A percentile compares a stretch with the other conserved stretches of the same genome.
These are phyloP conservation scores for Microascus cirrosus DNA, from an alignment of 2,329 filamentous ascomycete species.

Conservation along the genomic window DNA sequence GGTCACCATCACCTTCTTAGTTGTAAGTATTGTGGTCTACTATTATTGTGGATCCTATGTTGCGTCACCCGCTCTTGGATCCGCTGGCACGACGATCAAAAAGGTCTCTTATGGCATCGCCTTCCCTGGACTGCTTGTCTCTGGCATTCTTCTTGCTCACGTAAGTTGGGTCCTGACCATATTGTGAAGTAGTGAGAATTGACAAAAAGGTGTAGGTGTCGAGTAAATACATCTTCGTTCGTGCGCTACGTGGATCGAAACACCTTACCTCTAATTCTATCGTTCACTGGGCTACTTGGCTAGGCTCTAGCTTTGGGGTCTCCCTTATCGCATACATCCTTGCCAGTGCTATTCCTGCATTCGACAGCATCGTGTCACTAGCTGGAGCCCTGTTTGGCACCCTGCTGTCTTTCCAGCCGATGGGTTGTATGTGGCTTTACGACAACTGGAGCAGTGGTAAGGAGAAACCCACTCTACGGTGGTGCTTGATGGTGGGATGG, in stretches of 20 bases:
- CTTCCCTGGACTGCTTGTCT: constrained; percentile 18
- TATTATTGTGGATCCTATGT: constrained; percentile 32
- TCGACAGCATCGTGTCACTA: constrained; percentile 15
- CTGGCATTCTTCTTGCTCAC: constrained; percentile 15
- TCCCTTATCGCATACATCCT: constrained; percentile 16
- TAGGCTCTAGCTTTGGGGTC: constrained; percentile 15
- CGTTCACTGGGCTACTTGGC: constrained; percentile 19
- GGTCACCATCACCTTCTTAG: constrained; percentile 18
- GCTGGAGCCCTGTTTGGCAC: constrained; percentile 15
- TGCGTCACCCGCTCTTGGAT: constrained; percentile 33
- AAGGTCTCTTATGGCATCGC: constrained; percentile 30
- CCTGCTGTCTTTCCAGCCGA: constrained; percentile 14
- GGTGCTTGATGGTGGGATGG: constrained; percentile 11
- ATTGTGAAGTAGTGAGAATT: not conserved
- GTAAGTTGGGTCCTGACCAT: constrained; percentile 9
- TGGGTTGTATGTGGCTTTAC: constrained; percentile 29
- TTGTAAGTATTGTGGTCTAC: constrained; percentile 27
- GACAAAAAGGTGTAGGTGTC: constrained; percentile 9
- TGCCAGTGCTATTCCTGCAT: constrained; percentile 16
- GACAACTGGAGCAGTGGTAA: constrained; percentile 21
- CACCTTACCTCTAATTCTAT: constrained; percentile 17
- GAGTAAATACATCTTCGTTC: constrained; percentile 16
- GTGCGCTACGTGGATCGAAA: constrained; percentile 14
- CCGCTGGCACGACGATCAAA: constrained; percentile 27
- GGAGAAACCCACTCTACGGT: constrained; percentile 7